Conservation (phyloP, 176 grass and related monocot species). For the Zizania latifolia region DNA sequence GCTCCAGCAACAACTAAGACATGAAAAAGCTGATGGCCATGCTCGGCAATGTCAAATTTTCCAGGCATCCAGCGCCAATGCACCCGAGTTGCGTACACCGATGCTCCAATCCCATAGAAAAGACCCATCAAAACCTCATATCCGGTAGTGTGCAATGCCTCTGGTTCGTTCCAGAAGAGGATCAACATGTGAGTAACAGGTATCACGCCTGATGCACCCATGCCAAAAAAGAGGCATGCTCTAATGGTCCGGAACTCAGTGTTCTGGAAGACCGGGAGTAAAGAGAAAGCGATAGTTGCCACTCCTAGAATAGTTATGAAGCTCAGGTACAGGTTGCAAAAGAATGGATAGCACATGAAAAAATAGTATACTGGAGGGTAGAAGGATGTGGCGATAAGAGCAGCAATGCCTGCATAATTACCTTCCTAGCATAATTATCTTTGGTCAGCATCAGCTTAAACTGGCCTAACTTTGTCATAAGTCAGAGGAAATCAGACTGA, state of each 20-base stretch:
- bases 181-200: conserved; percentile 72
- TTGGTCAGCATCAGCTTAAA: not conserved
- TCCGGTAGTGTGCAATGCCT: conserved; percentile 71
- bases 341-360: conserved; percentile 90
- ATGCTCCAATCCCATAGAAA: conserved; percentile 66
- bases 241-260: conserved; percentile 63
- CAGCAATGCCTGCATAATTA: conserved; percentile 83
- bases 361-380: conserved; percentile 90
- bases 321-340: conserved; percentile 80
- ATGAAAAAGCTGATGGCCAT: conserved; percentile 90
- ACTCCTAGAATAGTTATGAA: conserved; percentile 69
- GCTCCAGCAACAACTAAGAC: conserved; percentile 80
- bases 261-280: conserved; percentile 77
- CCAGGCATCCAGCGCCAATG: conserved; percentile 94
- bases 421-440: too few species aligned
- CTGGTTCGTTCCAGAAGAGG: conserved; percentile 61
- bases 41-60: conserved; percentile 86
- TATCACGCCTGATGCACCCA: conserved; percentile 77
- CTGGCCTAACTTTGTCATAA: not conserved
- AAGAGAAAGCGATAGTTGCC: conserved; percentile 59
- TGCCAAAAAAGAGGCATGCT: conserved; percentile 78
- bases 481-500: not conserved
- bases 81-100: conserved; percentile 77
- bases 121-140: conserved; percentile 88
- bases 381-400: conserved; percentile 83